phyloP scores from a whole-genome alignment of 371 early-diverging fungal species.

The Chytridium lagenaria region DNA sequence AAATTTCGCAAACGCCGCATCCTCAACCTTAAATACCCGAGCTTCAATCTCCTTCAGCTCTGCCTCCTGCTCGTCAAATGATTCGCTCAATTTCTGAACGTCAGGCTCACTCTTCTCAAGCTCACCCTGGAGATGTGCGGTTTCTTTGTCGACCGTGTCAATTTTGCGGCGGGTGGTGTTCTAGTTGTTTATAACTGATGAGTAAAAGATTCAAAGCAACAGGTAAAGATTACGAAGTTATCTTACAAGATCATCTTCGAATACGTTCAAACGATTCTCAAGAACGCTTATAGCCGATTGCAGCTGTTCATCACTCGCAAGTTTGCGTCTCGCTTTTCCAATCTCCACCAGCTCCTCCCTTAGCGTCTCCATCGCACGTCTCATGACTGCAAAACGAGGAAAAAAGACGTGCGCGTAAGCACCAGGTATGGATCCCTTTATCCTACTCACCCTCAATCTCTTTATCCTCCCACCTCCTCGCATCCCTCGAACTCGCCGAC shows the following conservation, averaged over 20 bases:
- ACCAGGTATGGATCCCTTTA: constrained; percentile 18
- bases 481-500: constrained; percentile 32
- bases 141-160: constrained; percentile 40
- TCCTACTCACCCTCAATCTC: constrained; percentile 80
- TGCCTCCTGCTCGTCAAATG: constrained; percentile 34
- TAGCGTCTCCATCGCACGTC: constrained; percentile 71
- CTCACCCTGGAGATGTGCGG: constrained; percentile 31
- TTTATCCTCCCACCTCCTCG: constrained; percentile 85
- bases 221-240: background rate
- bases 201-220: background rate
- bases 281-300: constrained; percentile 33
- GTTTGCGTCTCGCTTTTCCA: constrained; percentile 66
- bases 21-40: constrained; percentile 69
- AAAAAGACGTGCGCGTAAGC: constrained; percentile 6
- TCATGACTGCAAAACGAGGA: constrained; percentile 47
- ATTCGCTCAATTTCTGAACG: background rate
- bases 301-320: constrained; percentile 43
- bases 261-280: constrained; percentile 38
- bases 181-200: constrained; percentile 12
- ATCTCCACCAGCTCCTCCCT: constrained; percentile 74
- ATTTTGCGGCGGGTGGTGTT: constrained; percentile 45
- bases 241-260: constrained; percentile 45
- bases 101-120: constrained; percentile 16
- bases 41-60: constrained; percentile 61
- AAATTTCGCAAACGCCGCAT: constrained; percentile 77